Evolutionary conservation across 1,139 yeast genomes (phyloP), one percentile per base, ranked within the genome.

Genomic region (Entelexis sorbosivorans): DNA sequence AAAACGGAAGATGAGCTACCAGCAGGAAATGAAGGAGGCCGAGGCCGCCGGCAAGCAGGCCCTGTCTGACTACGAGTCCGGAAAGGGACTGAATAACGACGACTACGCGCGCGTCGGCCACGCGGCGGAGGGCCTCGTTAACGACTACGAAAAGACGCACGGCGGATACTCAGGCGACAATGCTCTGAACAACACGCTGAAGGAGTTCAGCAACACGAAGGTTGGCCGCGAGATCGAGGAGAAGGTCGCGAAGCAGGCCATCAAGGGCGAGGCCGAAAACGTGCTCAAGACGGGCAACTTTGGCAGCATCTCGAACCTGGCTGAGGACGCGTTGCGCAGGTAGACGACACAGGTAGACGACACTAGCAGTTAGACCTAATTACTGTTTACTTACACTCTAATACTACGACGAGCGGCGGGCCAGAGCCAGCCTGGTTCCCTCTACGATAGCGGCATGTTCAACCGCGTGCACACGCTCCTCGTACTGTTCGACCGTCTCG

Each of bases 391-490:
- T 10, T 10, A 10, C 13, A 28, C 13, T 11, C 13, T 9, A 10
- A 1, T 3, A 34, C 29, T n/a, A 42, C 28, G 35, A 32, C 19
- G 38, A 29, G 29, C 45, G 45, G 29, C 45, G 45, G 8, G 45
- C 62, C 52, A 86, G 64, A 1, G 82, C 83, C 55, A 74, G 75
- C 53, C 73, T 73, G 0, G 96, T 80, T 4, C 95, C 98, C 63
- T 88, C 95, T 2, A 91, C 96, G 47, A 91, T 91, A 3, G 96
- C 97, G 24, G 72, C 67, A 67, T 91, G 98, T 66, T 91, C 98
- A 28, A 79, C 71, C 28, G 69, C 72, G 65, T 91, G 98, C n/a
- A 91, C 93, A 59, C 94, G 77, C 14, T 69, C 72, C 64, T 87
- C 95, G 68, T 89, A 91, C 33, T 75, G 75, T 46, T 87, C 95